Evolutionary conservation across 2,329 filamentous ascomycete genomes (phyloP).

Genomic region (Cryphonectria parasitica): DNA sequence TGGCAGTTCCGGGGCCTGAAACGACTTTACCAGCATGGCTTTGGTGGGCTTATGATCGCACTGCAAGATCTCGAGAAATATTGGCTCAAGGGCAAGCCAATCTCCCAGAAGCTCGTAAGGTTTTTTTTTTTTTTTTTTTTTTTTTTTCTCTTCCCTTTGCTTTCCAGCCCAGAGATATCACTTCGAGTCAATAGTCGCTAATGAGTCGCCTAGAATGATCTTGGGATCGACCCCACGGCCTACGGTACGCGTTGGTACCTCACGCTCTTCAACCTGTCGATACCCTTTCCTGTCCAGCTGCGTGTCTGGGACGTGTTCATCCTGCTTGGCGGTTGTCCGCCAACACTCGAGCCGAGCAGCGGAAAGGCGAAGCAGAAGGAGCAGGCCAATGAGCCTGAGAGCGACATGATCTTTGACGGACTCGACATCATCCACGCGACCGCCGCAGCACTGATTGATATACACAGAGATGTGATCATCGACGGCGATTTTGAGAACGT

Average conservation of each 20-base stretch:
- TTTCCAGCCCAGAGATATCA: too few relatives aligned
- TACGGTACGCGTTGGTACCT: slow-evolving; percentile 98
- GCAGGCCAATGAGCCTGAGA: slow-evolving; percentile 19
- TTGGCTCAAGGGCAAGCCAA: slow-evolving; percentile 79
- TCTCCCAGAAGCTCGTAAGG: slow-evolving; percentile 80
- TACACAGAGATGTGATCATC: slow-evolving; percentile 82
- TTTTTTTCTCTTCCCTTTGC: not conserved
- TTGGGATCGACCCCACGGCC: slow-evolving; percentile 83
- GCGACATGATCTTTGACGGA: slow-evolving; percentile 45
- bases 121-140: not conserved
- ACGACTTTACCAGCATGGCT: slow-evolving; percentile 80
- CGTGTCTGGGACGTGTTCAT: slow-evolving; percentile 98
- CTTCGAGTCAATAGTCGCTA: slow-evolving; percentile 13
- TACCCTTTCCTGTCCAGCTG: slow-evolving; percentile 91
- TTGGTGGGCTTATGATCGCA: slow-evolving; percentile 83
- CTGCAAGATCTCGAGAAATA: slow-evolving; percentile 81
- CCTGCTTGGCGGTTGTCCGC: slow-evolving; percentile 79
- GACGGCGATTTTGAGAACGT: slow-evolving; percentile 96
- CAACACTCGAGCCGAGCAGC: slow-evolving; percentile 31
- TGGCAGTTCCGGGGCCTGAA: slow-evolving; percentile 90
- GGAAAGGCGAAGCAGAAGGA: slow-evolving; percentile 29
- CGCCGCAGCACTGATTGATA: slow-evolving; percentile 86
- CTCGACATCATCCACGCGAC: slow-evolving; percentile 90
- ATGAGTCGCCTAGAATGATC: slow-evolving; percentile 59
- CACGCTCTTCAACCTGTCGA: slow-evolving; percentile 94